Percentiles rank a stretch among this genome's conserved stretches.
Conservation (phyloP, 1,139 yeast genomes). For the Sugiyamaella neomexicana region DNA sequence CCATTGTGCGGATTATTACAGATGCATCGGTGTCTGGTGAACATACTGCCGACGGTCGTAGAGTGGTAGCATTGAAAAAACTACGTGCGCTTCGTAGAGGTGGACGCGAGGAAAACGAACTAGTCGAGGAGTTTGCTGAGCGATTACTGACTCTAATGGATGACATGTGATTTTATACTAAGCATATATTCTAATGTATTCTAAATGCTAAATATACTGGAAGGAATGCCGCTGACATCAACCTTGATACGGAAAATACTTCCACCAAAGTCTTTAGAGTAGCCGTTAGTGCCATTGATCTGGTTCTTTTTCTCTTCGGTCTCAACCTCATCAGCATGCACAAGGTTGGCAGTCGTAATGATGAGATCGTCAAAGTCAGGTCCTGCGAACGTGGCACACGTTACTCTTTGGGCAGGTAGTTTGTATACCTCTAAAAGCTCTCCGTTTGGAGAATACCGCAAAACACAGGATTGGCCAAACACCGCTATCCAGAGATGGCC, state of each 20-base stretch:
- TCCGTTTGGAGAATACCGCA: constrained; percentile 51
- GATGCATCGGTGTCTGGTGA: constrained; percentile 51
- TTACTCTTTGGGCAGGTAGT: constrained; percentile 63
- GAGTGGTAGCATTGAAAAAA: constrained; percentile 59
- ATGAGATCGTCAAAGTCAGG: constrained; percentile 55
- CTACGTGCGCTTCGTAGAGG: constrained; percentile 59
- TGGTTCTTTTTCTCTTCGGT: constrained; percentile 14
- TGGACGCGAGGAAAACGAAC: constrained; percentile 62
- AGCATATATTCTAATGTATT: background rate
- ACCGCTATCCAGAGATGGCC: constrained; percentile 71
- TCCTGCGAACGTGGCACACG: constrained; percentile 78
- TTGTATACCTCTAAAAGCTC: constrained; percentile 51
- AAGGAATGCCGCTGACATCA: constrained; percentile 22
- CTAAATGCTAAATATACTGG: constrained; percentile 7
- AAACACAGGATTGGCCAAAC: constrained; percentile 61
- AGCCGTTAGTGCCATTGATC: constrained; percentile 15
- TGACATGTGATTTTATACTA: background rate
- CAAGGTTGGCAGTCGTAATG: constrained; percentile 64
- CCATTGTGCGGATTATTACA: constrained; percentile 48
- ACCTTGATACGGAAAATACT: constrained; percentile 46
- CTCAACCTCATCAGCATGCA: constrained; percentile 39
- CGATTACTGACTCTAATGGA: constrained; percentile 27
- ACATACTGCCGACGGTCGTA: constrained; percentile 49
- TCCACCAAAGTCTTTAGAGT: constrained; percentile 55
- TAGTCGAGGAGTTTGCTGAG: constrained; percentile 60